These are phyloP conservation scores for Fusarium luffae DNA, from an alignment of 2,329 filamentous ascomycete species.

Conservation along the genomic window DNA sequence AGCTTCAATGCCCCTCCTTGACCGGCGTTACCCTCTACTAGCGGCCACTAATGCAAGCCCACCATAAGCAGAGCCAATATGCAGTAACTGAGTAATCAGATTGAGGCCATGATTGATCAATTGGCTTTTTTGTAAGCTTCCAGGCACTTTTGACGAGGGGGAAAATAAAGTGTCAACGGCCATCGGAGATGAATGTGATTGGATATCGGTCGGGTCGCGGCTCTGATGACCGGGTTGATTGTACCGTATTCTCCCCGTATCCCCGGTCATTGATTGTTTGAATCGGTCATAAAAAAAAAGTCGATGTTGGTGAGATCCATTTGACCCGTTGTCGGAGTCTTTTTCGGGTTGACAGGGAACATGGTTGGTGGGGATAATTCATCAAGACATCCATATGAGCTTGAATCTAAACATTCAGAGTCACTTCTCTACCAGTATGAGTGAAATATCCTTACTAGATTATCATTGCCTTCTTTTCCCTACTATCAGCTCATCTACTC, in stretches of 20 bases:
- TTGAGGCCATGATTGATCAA: conserved; percentile 6
- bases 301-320: background rate
- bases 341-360: conserved; percentile 13
- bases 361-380: background rate
- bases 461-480: background rate
- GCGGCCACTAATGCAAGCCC: conserved; percentile 33
- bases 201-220: conserved; percentile 40
- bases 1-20: conserved; percentile 8
- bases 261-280: background rate
- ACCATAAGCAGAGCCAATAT: background rate
- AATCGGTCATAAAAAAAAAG: background rate
- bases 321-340: background rate
- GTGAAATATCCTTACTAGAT: background rate
- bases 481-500: conserved; percentile 17
- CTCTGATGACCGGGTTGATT: background rate
- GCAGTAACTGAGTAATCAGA: conserved; percentile 5
- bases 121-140: conserved; percentile 2
- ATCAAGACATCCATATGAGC: background rate
- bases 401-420: background rate
- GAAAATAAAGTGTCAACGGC: conserved; percentile 5
- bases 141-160: conserved; percentile 17
- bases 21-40: conserved; percentile 4
- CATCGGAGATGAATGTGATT: conserved; percentile 18
- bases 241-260: conserved; percentile 21
- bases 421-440: background rate